Conservation (phyloP, 2,329 filamentous ascomycete genomes). For the Scedosporium dehoogii region DNA sequence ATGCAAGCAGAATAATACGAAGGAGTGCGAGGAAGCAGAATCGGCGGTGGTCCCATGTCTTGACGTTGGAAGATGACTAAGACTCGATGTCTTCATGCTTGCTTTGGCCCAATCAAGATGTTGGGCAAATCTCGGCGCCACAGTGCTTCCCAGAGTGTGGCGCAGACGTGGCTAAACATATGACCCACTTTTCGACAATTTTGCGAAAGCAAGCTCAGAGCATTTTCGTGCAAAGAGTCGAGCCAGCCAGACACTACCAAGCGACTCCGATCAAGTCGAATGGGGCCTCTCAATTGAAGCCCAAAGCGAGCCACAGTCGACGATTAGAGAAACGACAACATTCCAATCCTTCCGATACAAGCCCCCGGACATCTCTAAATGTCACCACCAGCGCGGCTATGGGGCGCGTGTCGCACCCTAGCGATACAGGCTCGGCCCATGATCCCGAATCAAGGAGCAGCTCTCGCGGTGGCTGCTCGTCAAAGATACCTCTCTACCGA, state of each 20-base stretch:
- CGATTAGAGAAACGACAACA: not conserved
- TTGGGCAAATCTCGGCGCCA: not conserved
- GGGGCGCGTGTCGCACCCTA: conserved; percentile 31
- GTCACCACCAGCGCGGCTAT: conserved; percentile 44
- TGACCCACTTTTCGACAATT: conserved; percentile 6
- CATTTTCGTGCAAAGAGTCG: not conserved
- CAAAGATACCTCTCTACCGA: conserved; percentile 19
- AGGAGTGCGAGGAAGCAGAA: too few relatives aligned
- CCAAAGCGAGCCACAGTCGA: not conserved
- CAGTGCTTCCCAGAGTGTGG: not conserved
- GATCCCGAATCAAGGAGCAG: conserved; percentile 12
- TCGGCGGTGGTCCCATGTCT: too few relatives aligned
- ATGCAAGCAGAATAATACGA: too few relatives aligned
- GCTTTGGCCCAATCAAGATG: too few relatives aligned
- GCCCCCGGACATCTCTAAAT: conserved; percentile 32
- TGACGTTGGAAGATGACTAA: too few relatives aligned
- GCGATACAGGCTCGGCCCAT: conserved; percentile 26
- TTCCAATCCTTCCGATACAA: not conserved
- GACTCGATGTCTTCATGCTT: too few relatives aligned
- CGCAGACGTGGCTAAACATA: not conserved
- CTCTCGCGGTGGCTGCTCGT: conserved; percentile 16
- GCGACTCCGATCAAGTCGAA: not conserved
- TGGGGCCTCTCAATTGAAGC: not conserved
- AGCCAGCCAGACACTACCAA: not conserved
- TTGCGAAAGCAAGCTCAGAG: not conserved